These are phyloP conservation scores for Chrysoporthe cubensis DNA, from an alignment of 2,329 filamentous ascomycete genomes.

Conservation along the genomic window DNA sequence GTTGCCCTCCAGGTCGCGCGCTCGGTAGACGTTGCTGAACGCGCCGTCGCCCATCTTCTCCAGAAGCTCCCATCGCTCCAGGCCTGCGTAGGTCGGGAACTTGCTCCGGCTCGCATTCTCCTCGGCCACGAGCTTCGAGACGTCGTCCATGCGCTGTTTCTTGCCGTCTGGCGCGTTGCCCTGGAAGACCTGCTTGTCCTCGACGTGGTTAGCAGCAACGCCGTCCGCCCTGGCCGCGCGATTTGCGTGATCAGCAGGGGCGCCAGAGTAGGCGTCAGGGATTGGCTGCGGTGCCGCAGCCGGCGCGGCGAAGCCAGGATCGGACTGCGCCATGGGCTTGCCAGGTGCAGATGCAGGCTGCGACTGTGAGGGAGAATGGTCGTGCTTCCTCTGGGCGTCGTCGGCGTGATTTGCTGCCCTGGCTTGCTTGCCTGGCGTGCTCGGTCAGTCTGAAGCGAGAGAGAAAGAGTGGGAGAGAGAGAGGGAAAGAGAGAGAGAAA, in stretches of 20 bases:
- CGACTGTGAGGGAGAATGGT: constrained; percentile 53
- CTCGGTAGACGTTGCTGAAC: constrained; percentile 98
- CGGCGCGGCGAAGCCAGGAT: constrained; percentile 44
- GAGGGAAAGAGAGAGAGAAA: background rate
- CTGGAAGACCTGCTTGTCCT: constrained; percentile 60
- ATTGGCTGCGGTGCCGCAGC: constrained; percentile 29
- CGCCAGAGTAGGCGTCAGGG: constrained; percentile 64
- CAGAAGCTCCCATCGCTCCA: constrained; percentile 82
- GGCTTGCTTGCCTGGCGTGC: constrained; percentile 77
- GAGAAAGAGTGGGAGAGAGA: background rate
- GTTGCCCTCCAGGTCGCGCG: constrained; percentile 72
- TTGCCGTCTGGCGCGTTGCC: constrained; percentile 35
- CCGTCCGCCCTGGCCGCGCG: constrained; percentile 70
- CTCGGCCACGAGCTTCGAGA: constrained; percentile 87
- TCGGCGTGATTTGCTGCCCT: constrained; percentile 62
- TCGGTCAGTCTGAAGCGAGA: constrained; percentile 36
- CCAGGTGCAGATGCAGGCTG: constrained; percentile 54
- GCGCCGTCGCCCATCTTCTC: constrained; percentile 99
- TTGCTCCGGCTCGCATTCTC: constrained; percentile 86
- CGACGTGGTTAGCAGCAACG: constrained; percentile 64
- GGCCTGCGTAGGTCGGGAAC: constrained; percentile 81
- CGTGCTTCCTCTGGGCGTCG: constrained; percentile 56
- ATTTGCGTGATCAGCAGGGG: constrained; percentile 62
- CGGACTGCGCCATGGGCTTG: constrained; percentile 57
- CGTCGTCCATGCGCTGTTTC: constrained; percentile 59